A percentile compares a stretch with the other conserved stretches of the same genome.
Evolutionary conservation across 371 early-diverging fungal species (phyloP).

Genomic region (Rhizopus delemar): DNA sequence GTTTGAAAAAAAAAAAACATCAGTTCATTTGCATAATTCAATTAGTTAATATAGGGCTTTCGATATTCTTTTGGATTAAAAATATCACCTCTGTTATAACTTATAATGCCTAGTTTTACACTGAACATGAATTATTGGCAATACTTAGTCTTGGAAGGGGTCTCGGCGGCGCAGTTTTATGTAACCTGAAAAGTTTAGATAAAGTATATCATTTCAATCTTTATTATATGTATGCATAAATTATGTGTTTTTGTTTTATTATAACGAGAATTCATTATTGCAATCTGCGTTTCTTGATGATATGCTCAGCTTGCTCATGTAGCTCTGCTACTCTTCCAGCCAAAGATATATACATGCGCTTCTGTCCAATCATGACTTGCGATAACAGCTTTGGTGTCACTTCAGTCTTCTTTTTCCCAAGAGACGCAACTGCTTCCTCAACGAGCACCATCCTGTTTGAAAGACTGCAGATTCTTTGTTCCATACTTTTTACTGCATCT

Average conservation of each 20-base stretch:
- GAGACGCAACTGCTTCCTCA: conserved; percentile 14
- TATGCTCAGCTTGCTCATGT: conserved; percentile 20
- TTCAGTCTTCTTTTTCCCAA: conserved; percentile 1
- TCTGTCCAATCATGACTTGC: conserved; percentile 6
- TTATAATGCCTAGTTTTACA: too few species aligned
- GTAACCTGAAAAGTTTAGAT: too few species aligned
- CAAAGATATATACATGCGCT: conserved; percentile 12
- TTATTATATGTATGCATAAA: not conserved
- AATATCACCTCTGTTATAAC: too few species aligned
- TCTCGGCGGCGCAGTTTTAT: too few species aligned
- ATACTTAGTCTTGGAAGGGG: too few species aligned
- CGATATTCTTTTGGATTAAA: too few species aligned
- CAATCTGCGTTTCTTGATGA: conserved; percentile 15
- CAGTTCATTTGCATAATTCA: not conserved
- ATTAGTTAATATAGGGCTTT: not conserved
- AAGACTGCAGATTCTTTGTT: conserved; percentile 4
- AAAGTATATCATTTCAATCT: too few species aligned
- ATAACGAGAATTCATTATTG: not conserved
- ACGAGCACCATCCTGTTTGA: conserved; percentile 1
- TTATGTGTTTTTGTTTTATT: not conserved
- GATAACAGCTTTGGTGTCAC: conserved; percentile 8
- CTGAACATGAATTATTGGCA: too few species aligned
- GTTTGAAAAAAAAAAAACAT: too few species aligned
- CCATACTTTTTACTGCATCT: conserved; percentile 6
- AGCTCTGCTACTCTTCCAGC: conserved; percentile 23